Evolutionary conservation across 2,329 filamentous ascomycete genomes (phyloP).

Genomic region (Paecilomyces niveus): DNA sequence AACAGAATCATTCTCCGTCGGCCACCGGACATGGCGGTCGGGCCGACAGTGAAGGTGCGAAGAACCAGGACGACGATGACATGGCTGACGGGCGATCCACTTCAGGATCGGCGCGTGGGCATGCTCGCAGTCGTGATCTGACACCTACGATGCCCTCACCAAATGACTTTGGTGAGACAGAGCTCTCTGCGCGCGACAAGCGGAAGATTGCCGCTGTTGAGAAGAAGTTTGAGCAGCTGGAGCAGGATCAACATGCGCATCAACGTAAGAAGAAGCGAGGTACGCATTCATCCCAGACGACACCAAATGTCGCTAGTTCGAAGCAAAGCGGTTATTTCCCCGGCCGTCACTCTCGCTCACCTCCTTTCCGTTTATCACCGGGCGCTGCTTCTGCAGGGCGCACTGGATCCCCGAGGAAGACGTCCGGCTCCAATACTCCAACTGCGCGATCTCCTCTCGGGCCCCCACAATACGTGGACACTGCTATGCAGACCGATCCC

Average conservation of each 20-base stretch:
- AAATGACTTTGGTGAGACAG: conserved; percentile 39
- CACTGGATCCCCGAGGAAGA: conserved; percentile 21
- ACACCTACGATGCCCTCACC: conserved; percentile 51
- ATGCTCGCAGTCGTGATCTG: conserved; percentile 53
- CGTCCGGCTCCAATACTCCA: conserved; percentile 22
- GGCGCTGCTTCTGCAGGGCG: conserved; percentile 16
- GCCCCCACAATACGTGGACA: conserved; percentile 33
- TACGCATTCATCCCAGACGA: conserved; percentile 48
- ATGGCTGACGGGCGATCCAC: conserved; percentile 50
- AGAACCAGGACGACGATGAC: conserved; percentile 49
- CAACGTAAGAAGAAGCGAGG: conserved; percentile 51
- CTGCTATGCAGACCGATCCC: conserved; percentile 36
- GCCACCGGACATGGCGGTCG: conserved; percentile 49
- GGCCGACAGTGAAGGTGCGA: conserved; percentile 52
- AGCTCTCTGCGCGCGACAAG: conserved; percentile 55
- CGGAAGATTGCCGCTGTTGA: conserved; percentile 58
- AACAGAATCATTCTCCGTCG: conserved; percentile 46
- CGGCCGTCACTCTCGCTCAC: conserved; percentile 27
- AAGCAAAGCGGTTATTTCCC: conserved; percentile 2
- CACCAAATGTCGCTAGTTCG: conserved; percentile 31
- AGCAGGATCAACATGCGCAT: conserved; percentile 46
- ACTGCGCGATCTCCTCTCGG: conserved; percentile 16
- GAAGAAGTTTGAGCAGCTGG: conserved; percentile 55
- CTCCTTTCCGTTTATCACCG: conserved; percentile 23
- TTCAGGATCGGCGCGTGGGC: conserved; percentile 50